phyloP scores from a whole-genome alignment of 2,329 filamentous ascomycete species.

The Sarocladium brachiariae region DNA sequence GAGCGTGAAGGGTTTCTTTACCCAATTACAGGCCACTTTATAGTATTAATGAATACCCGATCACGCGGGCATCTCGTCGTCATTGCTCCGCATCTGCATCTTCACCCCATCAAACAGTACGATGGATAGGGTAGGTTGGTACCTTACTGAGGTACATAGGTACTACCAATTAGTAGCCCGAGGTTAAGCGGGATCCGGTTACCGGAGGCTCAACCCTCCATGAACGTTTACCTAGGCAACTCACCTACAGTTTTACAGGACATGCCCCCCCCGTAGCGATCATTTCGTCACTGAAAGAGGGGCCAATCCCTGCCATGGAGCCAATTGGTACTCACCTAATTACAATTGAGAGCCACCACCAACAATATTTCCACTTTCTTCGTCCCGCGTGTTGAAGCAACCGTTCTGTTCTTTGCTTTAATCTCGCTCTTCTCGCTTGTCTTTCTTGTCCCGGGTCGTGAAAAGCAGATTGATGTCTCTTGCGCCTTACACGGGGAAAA shows the following conservation, averaged over 20 bases:
- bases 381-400: neutral
- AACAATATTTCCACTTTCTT: conserved; percentile 8
- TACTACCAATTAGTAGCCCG: neutral
- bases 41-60: too few relatives aligned
- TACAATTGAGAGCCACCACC: neutral
- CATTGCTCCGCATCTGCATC: too few relatives aligned
- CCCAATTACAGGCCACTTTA: too few relatives aligned
- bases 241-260: too few relatives aligned
- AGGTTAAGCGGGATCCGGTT: neutral
- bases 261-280: too few relatives aligned
- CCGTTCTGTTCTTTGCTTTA: conserved; percentile 11
- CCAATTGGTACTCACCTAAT: conserved; percentile 16
- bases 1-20: too few relatives aligned
- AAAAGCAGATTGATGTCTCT: too few relatives aligned
- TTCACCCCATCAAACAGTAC: too few relatives aligned
- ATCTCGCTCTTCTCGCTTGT: conserved; percentile 19
- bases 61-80: too few relatives aligned
- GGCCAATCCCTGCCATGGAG: conserved; percentile 9
- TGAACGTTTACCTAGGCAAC: neutral
- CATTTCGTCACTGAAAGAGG: conserved; percentile 5
- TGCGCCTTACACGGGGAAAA: neutral
- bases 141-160: too few relatives aligned
- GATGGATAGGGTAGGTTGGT: too few relatives aligned
- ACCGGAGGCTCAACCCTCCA: conserved; percentile 9
- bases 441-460: conserved; percentile 1